Conservation (phyloP, 1,284 basidiomycete species). For the Tilletia indica region DNA sequence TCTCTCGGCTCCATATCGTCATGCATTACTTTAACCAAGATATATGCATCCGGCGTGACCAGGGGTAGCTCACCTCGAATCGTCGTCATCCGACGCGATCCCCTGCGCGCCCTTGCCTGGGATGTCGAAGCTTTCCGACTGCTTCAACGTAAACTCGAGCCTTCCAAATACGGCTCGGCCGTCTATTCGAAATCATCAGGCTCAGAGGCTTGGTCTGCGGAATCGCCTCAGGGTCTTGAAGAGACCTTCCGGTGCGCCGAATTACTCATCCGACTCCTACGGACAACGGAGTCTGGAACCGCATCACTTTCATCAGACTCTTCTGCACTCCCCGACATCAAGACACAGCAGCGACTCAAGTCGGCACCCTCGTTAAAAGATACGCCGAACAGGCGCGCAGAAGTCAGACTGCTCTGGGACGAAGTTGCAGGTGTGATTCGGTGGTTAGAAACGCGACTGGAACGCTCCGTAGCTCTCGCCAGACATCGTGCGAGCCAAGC, state of each 20-base stretch:
- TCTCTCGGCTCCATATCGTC: constrained; percentile 31
- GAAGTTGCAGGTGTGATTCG: not conserved
- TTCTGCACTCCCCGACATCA: constrained; percentile 1
- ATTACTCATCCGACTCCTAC: constrained; percentile 18
- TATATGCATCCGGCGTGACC: constrained; percentile 34
- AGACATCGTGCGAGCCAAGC: not conserved
- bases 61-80: constrained; percentile 30
- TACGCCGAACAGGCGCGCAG: not conserved
- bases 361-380: not conserved
- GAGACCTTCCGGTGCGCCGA: constrained; percentile 17
- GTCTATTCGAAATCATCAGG: constrained; percentile 18
- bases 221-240: constrained; percentile 22
- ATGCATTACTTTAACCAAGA: constrained; percentile 26
- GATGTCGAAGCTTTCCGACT: constrained; percentile 28
- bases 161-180: constrained; percentile 22
- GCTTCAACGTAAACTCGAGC: constrained; percentile 24
- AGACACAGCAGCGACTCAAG: constrained; percentile 3
- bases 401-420: not conserved
- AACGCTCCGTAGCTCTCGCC: not conserved
- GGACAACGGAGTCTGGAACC: constrained; percentile 19
- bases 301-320: constrained; percentile 15
- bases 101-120: constrained; percentile 33
- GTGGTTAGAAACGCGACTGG: not conserved
- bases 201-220: constrained; percentile 17
- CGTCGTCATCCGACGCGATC: constrained; percentile 35